Base-by-base conservation (phyloP, 176 grass and related monocot species). In the Eleusine coracana region DNA sequence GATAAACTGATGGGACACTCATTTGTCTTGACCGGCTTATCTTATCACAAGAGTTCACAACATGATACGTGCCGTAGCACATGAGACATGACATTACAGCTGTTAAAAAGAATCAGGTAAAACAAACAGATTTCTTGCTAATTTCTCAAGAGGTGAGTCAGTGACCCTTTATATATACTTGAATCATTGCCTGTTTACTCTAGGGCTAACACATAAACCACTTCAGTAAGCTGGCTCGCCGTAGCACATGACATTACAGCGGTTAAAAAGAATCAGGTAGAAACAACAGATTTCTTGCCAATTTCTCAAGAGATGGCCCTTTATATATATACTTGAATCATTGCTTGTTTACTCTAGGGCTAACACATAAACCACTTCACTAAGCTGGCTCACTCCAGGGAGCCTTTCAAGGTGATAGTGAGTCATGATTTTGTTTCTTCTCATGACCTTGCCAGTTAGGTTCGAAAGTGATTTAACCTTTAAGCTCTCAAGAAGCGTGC, bases 1-100 rank as follows among this genome's bases (percentile, higher is more conserved):
- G 75, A 83, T 81, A 83, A 61, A 29, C 16, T 20, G 38, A 64
- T 28, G 36, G 50, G 52, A 27, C 58, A 61, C 58, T 61, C 58
- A 25, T 61, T 61, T 61, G 58, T 61, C 58, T 10, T 8, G 7
- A 61, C 23, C n/a, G n/a, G 58, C 58, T 61, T 27, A 58, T 58
- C 55, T 8, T 58, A 58, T 58, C 20, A n/a, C 54, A n/a, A 60
- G 56, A 60, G 56, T 60, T 60, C 8, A 25, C 56, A 60, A 25
- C 56, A 60, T 9, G 56, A 25, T 60, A 6, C 21, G 7, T 60
- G 21, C 20, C 2, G 21, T 25, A 60, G 3, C 20, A 25, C n/a
- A 60, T 25, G n/a, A n/a, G n/a, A 34, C 31, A 34, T 34, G 31
- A 34, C 31, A 34, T 34, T 34, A 34, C 31, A 12, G 10, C 14